These are phyloP conservation scores for Amanita subjunquillea DNA, from an alignment of 768 basidiomycete genomes.

Conservation along the genomic window DNA sequence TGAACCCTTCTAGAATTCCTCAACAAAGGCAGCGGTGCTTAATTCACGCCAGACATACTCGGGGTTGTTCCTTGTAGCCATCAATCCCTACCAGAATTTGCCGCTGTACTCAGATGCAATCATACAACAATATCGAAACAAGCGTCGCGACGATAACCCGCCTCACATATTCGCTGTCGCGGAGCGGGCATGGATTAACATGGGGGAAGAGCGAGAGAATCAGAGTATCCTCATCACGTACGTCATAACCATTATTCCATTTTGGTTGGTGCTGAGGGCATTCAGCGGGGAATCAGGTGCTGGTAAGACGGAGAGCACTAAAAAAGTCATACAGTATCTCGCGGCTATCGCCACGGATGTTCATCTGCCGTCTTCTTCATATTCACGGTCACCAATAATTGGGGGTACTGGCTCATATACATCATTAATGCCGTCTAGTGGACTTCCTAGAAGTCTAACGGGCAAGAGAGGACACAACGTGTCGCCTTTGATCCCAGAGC, in stretches of 20 bases:
- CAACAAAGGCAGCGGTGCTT: constrained; percentile 2
- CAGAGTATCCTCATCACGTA: constrained; percentile 98
- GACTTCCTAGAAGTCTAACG: constrained; percentile 59
- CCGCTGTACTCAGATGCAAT: constrained; percentile 87
- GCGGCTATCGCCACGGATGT: constrained; percentile 90
- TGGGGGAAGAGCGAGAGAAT: constrained; percentile 94
- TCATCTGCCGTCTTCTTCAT: constrained; percentile 46
- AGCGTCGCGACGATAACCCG: constrained; percentile 83
- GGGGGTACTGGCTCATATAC: constrained; percentile 37
- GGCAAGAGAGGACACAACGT: constrained; percentile 44
- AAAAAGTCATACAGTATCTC: constrained; percentile 99
- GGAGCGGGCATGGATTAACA: constrained; percentile 96
- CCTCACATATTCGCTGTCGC: constrained; percentile 98
- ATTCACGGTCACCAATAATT: constrained; percentile 59
- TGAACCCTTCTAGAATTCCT: constrained; percentile 8
- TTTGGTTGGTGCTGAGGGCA: constrained; percentile 8
- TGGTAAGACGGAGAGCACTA: constrained; percentile 97
- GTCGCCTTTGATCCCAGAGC: constrained; percentile 34
- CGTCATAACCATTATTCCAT: constrained; percentile 19
- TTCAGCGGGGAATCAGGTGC: constrained; percentile 96
- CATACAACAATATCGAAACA: constrained; percentile 83
- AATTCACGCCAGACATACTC: constrained; percentile 65
- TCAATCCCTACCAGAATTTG: constrained; percentile 91
- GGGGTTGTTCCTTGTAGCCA: constrained; percentile 94
- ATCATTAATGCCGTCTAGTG: constrained; percentile 49